phyloP scores from a whole-genome alignment of 1,284 basidiomycete species.

The Moniliophthora roreri region DNA sequence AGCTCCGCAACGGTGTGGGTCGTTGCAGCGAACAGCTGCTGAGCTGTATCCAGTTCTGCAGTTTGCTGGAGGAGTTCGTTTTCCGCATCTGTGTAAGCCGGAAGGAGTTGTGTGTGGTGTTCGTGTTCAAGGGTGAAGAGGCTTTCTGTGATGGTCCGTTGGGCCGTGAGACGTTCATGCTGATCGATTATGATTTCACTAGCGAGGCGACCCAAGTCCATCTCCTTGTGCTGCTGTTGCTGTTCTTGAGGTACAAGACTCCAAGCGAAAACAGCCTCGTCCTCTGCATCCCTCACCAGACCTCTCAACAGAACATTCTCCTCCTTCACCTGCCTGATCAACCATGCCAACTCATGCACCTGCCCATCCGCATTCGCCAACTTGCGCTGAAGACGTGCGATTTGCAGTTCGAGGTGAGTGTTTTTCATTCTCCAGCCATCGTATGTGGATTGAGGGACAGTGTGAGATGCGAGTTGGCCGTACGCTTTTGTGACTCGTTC shows the following conservation, averaged over 20 bases:
- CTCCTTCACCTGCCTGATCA: slow-evolving; percentile 58
- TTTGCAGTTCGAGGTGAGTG: slow-evolving; percentile 39
- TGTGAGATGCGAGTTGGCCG: slow-evolving; percentile 51
- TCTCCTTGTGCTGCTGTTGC: not conserved
- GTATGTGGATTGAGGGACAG: slow-evolving; percentile 41
- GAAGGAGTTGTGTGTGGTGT: slow-evolving; percentile 2
- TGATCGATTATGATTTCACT: no score
- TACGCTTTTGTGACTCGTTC: slow-evolving; percentile 56
- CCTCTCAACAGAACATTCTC: slow-evolving; percentile 45
- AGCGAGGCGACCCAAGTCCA: no score
- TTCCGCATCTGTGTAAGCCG: slow-evolving; percentile 6
- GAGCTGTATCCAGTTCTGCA: slow-evolving; percentile 2
- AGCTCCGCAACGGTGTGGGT: slow-evolving; percentile 29
- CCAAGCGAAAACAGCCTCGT: slow-evolving; percentile 38
- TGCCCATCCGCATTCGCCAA: slow-evolving; percentile 67
- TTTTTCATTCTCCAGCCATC: slow-evolving; percentile 44
- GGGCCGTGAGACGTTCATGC: no score
- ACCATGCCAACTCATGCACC: slow-evolving; percentile 59
- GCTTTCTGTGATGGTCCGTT: no score
- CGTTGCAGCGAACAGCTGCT: slow-evolving; percentile 18
- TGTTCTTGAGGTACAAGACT: not conserved
- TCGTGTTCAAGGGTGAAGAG: slow-evolving; percentile 8
- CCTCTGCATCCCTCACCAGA: slow-evolving; percentile 41
- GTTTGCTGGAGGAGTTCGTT: slow-evolving; percentile 5
- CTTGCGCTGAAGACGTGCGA: slow-evolving; percentile 61